Base-by-base conservation (phyloP, 2,329 filamentous ascomycete genomes). In the Exophiala bonariae region DNA sequence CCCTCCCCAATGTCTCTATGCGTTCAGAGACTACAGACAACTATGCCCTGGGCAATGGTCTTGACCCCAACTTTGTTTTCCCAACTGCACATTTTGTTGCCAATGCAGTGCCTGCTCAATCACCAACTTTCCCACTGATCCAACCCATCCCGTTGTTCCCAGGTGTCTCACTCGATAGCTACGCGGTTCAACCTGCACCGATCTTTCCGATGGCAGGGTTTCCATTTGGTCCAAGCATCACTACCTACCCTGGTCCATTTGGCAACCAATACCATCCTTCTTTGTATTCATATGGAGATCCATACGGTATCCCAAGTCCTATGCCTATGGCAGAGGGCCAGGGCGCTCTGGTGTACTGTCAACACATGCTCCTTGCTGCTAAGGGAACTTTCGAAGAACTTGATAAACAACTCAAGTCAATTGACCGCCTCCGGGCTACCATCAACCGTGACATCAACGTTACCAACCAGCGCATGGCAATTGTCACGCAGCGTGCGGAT, bases 391-490 rank as follows among this genome's bases (percentile, higher is more conserved):
- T 52, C 38, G 32, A 54, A n/a, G 42, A 54, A 16, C 49, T 57
- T 20, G 57, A 58, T 20, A 48, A 44, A 18, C 57, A 59, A 31
- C 50, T 59, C 39, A 59, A 54, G 35, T 37, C 33, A 19, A 47
- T 59, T 41, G 55, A 59, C 31, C 55, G 57, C 18, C 55, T 55
- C 35, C 54, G 57, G 35, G 57, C 57, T 4, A 57, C 57, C 49
- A 20, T 33, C 22, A 41, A 43, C 13, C 46, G 22, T 17, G 55
- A 56, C 23, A 51, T 50, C 10, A 36, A 43, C 28, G 17, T 56
- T 26, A 31, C 38, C 10, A 46, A 50, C 10, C 57, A 59, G 17
- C 55, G 57, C 16, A 40, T 52, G 18, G 36, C 44, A 10, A 50
- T 59, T 17, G 57, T 51, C 17, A 40, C 50, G 33, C 40, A 55